Evolutionary conservation across 2,329 filamentous ascomycete genomes (phyloP), one percentile per base, ranked within the genome.

Genomic region (Verticillium alfalfae): DNA sequence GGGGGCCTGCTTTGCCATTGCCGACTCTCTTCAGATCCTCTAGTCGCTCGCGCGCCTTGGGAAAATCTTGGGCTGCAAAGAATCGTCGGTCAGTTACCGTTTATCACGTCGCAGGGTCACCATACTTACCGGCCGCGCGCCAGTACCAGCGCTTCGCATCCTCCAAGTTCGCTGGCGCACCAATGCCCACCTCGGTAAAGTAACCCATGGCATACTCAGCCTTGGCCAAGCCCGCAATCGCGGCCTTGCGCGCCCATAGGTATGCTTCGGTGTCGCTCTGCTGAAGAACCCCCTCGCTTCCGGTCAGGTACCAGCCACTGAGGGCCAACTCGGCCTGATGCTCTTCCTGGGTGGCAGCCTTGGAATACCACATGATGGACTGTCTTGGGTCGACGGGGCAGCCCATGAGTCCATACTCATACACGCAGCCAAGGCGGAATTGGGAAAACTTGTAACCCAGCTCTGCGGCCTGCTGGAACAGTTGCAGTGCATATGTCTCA

Each of bases 101-200:
- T 4, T 7, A 18, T 18, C 8, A 34, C 8, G 15, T n/a, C 9
- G 1, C 15, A 13, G n/a, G 54, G 13, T 41, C 31, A 2, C 10
- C 59, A 62, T 63, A 88, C 92, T 87, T 82, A 97, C 94, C 91
- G 72, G 95, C 95, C 76, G 95, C 93, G 74, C 94, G 85, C 85
- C 93, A 97, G 78, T 99, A 99, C 95, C 95, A 99, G 69, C 93
- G 86, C 82, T 96, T 97, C 26, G 94, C 95, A 77, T 98, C 95
- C 70, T 99, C 95, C 68, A 97, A 70, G 73, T 94, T 96, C 9
- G 90, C 87, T 16, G 89, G 82, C 66, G 92, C 88, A 36, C 95
- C 95, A 68, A 99, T 98, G 13, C 95, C 95, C 57, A 95, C 89
- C 76, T 99, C 95, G 0, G 92, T 96, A 72, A 96, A 97, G 76